A percentile compares a stretch with the other conserved stretches of the same genome.
Conservation (phyloP, 805 yeast species). For the Tetrapisispora taiwanensis region DNA sequence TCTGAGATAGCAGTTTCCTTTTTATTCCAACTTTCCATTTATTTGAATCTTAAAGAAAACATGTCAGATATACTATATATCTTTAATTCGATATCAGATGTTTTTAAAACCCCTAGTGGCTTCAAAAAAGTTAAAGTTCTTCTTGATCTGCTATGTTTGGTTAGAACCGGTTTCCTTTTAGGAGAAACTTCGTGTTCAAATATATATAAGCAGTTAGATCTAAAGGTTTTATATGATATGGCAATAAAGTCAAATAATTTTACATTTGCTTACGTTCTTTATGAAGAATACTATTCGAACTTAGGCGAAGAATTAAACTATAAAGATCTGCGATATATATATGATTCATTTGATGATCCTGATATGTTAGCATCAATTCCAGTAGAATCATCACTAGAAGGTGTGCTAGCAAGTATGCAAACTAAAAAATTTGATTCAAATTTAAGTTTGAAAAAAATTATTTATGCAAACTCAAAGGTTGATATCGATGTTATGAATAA, state of each 20-base stretch:
- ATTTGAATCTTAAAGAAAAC: conserved; percentile 8
- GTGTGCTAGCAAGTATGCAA: conserved; percentile 38
- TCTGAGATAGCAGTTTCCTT: conserved; percentile 5
- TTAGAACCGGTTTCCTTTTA: conserved; percentile 19
- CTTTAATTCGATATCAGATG: background rate
- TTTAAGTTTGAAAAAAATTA: conserved; percentile 33
- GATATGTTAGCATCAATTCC: conserved; percentile 64
- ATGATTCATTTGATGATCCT: conserved; percentile 44
- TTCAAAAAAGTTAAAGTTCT: conserved; percentile 10
- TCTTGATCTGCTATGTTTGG: conserved; percentile 19
- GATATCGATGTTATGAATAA: conserved; percentile 33
- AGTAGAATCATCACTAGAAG: conserved; percentile 40
- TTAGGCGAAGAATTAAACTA: conserved; percentile 6
- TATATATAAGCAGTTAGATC: conserved; percentile 15
- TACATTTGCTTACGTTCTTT: conserved; percentile 28
- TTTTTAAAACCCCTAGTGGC: background rate
- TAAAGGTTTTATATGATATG: conserved; percentile 7
- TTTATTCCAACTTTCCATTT: conserved; percentile 8
- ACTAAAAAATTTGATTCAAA: conserved; percentile 14
- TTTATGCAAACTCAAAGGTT: conserved; percentile 46
- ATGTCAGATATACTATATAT: background rate
- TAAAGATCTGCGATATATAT: conserved; percentile 29
- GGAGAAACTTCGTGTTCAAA: conserved; percentile 9
- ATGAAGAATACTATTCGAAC: conserved; percentile 26
- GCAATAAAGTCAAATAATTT: conserved; percentile 13